Base-by-base conservation (phyloP, 2,329 filamentous ascomycete species). In the Scytalidium sp. region DNA sequence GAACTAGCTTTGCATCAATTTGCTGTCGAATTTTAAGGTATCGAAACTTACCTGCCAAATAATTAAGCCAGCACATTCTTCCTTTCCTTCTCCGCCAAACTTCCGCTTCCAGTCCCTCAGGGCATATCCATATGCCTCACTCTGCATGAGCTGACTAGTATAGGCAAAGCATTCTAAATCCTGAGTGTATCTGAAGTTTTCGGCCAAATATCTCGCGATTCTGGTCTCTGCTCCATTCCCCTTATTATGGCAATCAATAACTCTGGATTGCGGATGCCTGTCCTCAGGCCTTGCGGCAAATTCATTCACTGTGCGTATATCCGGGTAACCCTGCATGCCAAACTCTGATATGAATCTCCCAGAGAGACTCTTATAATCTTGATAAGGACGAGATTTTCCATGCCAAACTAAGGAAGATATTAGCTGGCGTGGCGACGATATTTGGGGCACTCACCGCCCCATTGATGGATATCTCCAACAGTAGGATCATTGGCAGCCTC, bases 341-440 rank as follows among this genome's bases (percentile, higher is more conserved):
- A 96, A 96, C 64, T 96, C 91, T 53, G 87, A 91, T 53, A 94
- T 90, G 70, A 96, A 96, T 1, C 91, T 83, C 2, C 91, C 90
- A n/a, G 82, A 82, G 1, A 96, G 80, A 52, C 83, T 85, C 65
- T 91, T 88, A 56, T 90, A 94, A 59, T 91, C 84, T 60, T 96
- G 90, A 60, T 94, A 96, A 58, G 63, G 96, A 10, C 15, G 8
- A 15, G 7, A n/a, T 8, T 4, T 9, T 5, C 13, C 6, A 36
- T 36, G 32, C 32, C 32, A 36, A 5, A 36, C 32, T 36, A 36
- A 5, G 5, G 7, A 4, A 7, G 6, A 6, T 36, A n/a, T 36
- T n/a, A 36, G 32, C 32, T 6, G 17, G 8, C 17, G 25, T 13
- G 13, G 13, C 32, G 32, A 36, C 8, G 17, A n/a, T 36, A 8